Percentiles rank a stretch among this genome's conserved stretches.
phyloP scores from a whole-genome alignment of 805 yeast genomes.

The Kuraishia hungarica region DNA sequence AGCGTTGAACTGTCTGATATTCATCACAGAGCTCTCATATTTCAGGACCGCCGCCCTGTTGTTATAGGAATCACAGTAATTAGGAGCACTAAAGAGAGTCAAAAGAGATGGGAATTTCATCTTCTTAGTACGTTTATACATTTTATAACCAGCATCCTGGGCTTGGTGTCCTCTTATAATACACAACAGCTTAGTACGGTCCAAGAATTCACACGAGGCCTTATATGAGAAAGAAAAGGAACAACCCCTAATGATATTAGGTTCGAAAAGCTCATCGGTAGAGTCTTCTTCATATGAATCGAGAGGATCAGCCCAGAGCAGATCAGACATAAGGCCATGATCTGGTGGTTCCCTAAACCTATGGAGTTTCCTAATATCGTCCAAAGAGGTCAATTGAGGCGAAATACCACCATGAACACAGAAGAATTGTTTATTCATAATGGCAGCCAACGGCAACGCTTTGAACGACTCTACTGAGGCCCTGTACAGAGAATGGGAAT shows the following conservation, averaged over 20 bases:
- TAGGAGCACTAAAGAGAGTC: constrained; percentile 93
- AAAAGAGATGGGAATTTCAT: constrained; percentile 86
- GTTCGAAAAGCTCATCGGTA: constrained; percentile 35
- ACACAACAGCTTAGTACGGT: constrained; percentile 69
- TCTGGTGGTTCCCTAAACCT: constrained; percentile 93
- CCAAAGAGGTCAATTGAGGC: constrained; percentile 66
- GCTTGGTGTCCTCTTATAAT: constrained; percentile 96
- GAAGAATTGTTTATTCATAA: constrained; percentile 88
- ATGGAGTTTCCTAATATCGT: constrained; percentile 61
- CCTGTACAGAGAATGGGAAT: constrained; percentile 55
- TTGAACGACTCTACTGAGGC: constrained; percentile 74
- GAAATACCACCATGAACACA: constrained; percentile 97
- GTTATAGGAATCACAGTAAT: constrained; percentile 84
- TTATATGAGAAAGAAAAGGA: constrained; percentile 82
- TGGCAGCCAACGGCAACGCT: constrained; percentile 83
- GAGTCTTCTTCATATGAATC: constrained; percentile 66
- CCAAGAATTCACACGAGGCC: constrained; percentile 74
- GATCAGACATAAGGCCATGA: constrained; percentile 87
- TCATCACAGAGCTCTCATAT: constrained; percentile 88
- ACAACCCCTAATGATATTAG: constrained; percentile 80
- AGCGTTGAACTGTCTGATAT: constrained; percentile 86
- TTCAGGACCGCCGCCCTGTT: constrained; percentile 93
- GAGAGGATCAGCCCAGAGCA: constrained; percentile 95
- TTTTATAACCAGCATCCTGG: constrained; percentile 93
- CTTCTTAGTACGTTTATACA: constrained; percentile 77